Conservation (phyloP, 805 yeast species). For the Hanseniaspora clermontiae region DNA sequence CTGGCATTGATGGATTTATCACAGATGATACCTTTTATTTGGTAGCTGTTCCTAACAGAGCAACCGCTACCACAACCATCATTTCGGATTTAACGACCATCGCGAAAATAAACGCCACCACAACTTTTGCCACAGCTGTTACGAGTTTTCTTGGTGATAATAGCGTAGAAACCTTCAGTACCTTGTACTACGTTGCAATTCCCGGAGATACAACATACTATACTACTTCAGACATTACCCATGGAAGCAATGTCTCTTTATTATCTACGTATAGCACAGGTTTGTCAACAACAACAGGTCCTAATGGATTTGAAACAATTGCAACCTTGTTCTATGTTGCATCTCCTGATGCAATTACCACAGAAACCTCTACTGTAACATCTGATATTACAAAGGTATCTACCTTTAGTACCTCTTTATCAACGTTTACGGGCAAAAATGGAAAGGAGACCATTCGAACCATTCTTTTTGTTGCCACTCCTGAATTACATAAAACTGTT, state of each 20-base stretch:
- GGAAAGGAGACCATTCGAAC: neutral
- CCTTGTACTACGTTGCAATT: slow-evolving; percentile 17
- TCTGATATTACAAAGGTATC: neutral
- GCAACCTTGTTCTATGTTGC: slow-evolving; percentile 17
- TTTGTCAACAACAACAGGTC: slow-evolving; percentile 13
- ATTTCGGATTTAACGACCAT: slow-evolving; percentile 8
- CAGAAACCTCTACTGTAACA: neutral
- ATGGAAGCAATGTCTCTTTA: slow-evolving; percentile 4
- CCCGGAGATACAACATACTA: slow-evolving; percentile 4
- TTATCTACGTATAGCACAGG: slow-evolving; percentile 14
- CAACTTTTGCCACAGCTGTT: slow-evolving; percentile 15
- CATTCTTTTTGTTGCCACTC: slow-evolving; percentile 1
- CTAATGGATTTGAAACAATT: slow-evolving; percentile 15
- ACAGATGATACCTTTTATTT: slow-evolving; percentile 5
- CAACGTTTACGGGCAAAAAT: neutral
- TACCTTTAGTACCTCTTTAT: neutral
- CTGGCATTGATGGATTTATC: neutral
- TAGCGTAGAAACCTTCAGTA: slow-evolving; percentile 14
- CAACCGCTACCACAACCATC: slow-evolving; percentile 16
- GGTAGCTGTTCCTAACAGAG: slow-evolving; percentile 16
- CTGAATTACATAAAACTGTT: neutral
- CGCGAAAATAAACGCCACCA: slow-evolving; percentile 5
- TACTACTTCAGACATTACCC: neutral
- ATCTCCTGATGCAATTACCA: slow-evolving; percentile 15
- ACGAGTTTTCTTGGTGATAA: slow-evolving; percentile 14